phyloP scores from a whole-genome alignment of 805 yeast genomes.

The Starmerella davenportii region DNA sequence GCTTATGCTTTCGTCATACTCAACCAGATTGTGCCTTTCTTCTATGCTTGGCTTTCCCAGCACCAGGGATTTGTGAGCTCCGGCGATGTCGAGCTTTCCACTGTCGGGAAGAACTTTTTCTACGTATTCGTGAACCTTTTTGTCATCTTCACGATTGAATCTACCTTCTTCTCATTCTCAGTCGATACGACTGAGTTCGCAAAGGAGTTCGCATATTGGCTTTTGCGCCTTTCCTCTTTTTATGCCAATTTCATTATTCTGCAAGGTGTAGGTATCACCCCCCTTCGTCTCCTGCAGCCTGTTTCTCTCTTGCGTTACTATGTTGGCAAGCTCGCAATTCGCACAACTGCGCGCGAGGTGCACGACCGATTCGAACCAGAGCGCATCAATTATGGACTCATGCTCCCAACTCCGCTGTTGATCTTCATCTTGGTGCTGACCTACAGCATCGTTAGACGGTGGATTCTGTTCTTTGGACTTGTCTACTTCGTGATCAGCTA shows the following conservation, averaged over 20 bases:
- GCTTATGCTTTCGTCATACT: slow-evolving; percentile 76
- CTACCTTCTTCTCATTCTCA: slow-evolving; percentile 66
- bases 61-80: slow-evolving; percentile 80
- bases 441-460: slow-evolving; percentile 78
- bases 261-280: slow-evolving; percentile 77
- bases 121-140: slow-evolving; percentile 88
- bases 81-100: slow-evolving; percentile 80
- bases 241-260: slow-evolving; percentile 73
- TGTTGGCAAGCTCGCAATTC: slow-evolving; percentile 41
- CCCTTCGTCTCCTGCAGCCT: slow-evolving; percentile 63
- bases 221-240: slow-evolving; percentile 62
- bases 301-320: slow-evolving; percentile 68
- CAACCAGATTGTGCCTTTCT: slow-evolving; percentile 66
- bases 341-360: slow-evolving; percentile 61
- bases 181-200: slow-evolving; percentile 83
- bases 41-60: slow-evolving; percentile 66
- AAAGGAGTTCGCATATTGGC: slow-evolving; percentile 62
- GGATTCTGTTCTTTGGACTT: slow-evolving; percentile 68
- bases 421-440: slow-evolving; percentile 69
- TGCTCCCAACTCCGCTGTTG: slow-evolving; percentile 78
- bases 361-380: slow-evolving; percentile 69
- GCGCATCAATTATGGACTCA: slow-evolving; percentile 77
- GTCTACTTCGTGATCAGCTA: slow-evolving; percentile 72
- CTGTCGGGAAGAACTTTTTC: slow-evolving; percentile 83
- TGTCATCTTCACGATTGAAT: slow-evolving; percentile 75